phyloP scores from a whole-genome alignment of 2,329 filamentous ascomycete species.

The Iodosphaeria phyllophila region DNA sequence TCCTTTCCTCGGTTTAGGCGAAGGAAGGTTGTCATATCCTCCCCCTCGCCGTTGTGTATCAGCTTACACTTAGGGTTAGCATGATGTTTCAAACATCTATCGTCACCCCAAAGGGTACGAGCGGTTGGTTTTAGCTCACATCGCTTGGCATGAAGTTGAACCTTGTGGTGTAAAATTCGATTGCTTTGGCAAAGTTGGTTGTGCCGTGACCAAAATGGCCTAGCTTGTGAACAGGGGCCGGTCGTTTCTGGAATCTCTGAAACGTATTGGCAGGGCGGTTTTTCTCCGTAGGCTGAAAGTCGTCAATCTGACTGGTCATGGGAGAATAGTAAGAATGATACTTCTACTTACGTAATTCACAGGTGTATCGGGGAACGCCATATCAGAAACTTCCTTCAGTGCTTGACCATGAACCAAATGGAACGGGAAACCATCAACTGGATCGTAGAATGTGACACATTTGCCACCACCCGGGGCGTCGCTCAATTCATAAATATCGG shows the following conservation, averaged over 20 bases:
- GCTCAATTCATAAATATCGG: slow-evolving; percentile 23
- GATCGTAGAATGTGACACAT: slow-evolving; percentile 30
- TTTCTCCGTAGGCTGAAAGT: slow-evolving; percentile 24
- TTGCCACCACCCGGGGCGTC: slow-evolving; percentile 35
- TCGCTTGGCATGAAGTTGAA: slow-evolving; percentile 35
- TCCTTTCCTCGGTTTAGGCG: slow-evolving; percentile 23
- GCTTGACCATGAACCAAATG: slow-evolving; percentile 37
- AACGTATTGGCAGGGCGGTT: slow-evolving; percentile 28
- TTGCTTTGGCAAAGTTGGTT: slow-evolving; percentile 26
- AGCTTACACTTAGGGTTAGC: too few species aligned
- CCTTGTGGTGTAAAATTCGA: slow-evolving; percentile 27
- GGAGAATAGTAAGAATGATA: too few species aligned
- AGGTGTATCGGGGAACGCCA: slow-evolving; percentile 20
- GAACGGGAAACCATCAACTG: slow-evolving; percentile 36
- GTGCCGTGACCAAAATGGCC: slow-evolving; percentile 36
- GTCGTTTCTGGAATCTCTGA: slow-evolving; percentile 30
- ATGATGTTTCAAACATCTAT: slow-evolving; percentile 1
- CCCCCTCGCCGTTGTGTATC: slow-evolving; percentile 17
- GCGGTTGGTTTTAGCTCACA: slow-evolving; percentile 12
- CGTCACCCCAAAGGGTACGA: background rate
- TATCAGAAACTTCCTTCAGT: slow-evolving; percentile 15
- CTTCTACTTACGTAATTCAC: slow-evolving; percentile 22
- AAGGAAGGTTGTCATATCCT: slow-evolving; percentile 24
- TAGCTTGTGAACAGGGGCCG: slow-evolving; percentile 30
- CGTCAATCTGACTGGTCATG: background rate